Base-by-base conservation (phyloP, 805 yeast species). In the Lipomyces spencermartinsiae region DNA sequence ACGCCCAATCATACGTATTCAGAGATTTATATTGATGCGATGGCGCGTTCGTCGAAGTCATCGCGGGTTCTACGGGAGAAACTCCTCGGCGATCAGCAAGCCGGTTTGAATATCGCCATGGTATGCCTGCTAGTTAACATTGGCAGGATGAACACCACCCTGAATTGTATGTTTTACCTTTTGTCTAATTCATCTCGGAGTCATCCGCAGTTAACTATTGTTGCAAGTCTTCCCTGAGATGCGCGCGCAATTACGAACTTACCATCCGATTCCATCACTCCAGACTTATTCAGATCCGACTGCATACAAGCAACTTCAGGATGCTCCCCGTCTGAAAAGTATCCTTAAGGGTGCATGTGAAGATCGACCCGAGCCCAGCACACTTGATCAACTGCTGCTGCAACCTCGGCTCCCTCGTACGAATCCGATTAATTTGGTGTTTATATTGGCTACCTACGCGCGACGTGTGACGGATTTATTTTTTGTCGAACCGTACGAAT, bases 131-230 rank as follows among this genome's bases (percentile, higher is more conserved):
- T 94, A 68, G 98, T 94, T 19, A 94, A 94, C 76, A 87, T 93
- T 64, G 98, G 98, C 9, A 83, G 98, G 70, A 87, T 94, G 87
- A 94, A 94, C 80, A 94, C 99, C 1, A 94, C 98, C 1, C 89
- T 94, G 62, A 94, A 94, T 79, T 81, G 73, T 71, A 39, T 39
- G 69, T 59, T 49, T 51, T 19, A 14, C n/a, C 4, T 22, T 12
- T 14, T 43, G 39, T 16, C 25, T 7, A 35, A 22, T 9, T 16
- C 22, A 25, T 31, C 34, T 4, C 1, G 19, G 19, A 9, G 25
- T 6, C 43, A 33, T n/a, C 31, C 2, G 10, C 25, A 10, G 12
- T 34, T 53, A 1, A 55, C 61, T 9, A 37, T 12, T 4, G 31
- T 8, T n/a, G 9, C 6, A 7, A 70, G 73, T 94, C 76, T 97